A percentile compares a stretch with the other conserved stretches of the same genome.
Conservation (phyloP, 768 basidiomycete genomes). For the Lactarius quietus region DNA sequence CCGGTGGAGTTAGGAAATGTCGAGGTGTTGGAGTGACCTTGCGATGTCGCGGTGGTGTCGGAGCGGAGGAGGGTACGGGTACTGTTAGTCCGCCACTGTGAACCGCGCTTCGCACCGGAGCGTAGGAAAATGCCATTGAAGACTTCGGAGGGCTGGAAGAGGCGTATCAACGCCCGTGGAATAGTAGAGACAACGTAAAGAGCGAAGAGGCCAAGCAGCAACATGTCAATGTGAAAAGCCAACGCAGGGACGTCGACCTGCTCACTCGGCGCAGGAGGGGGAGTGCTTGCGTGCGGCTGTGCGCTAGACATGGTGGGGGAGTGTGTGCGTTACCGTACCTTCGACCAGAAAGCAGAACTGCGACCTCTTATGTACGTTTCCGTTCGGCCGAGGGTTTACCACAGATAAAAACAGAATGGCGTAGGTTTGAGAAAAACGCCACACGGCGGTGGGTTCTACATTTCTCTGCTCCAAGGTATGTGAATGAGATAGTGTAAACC, state of each 20-base stretch:
- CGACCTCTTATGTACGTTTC: too few relatives aligned
- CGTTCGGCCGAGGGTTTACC: too few relatives aligned
- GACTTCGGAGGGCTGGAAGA: slow-evolving; percentile 19
- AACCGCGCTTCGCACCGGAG: neutral
- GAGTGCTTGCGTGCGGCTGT: neutral
- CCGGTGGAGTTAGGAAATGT: neutral
- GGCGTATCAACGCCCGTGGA: slow-evolving; percentile 20
- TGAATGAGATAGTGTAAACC: too few relatives aligned
- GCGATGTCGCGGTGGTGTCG: slow-evolving; percentile 13
- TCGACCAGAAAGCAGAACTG: too few relatives aligned
- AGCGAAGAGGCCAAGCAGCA: slow-evolving; percentile 15
- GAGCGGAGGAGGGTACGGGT: slow-evolving; percentile 20
- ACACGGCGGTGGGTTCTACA: too few relatives aligned
- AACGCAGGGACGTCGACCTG: neutral
- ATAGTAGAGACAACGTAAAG: slow-evolving; percentile 21
- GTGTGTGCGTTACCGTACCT: too few relatives aligned
- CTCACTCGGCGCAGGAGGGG: too few relatives aligned
- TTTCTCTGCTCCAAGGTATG: too few relatives aligned
- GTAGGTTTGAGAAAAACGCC: too few relatives aligned
- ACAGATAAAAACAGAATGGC: too few relatives aligned
- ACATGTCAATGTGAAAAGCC: slow-evolving; percentile 19
- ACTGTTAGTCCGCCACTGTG: slow-evolving; percentile 14
- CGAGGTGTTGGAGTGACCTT: neutral
- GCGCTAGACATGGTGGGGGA: slow-evolving; percentile 3
- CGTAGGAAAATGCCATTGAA: slow-evolving; percentile 20